Evolutionary conservation across 257 asterid species (phyloP).

Genomic region (Petunia secreta): DNA sequence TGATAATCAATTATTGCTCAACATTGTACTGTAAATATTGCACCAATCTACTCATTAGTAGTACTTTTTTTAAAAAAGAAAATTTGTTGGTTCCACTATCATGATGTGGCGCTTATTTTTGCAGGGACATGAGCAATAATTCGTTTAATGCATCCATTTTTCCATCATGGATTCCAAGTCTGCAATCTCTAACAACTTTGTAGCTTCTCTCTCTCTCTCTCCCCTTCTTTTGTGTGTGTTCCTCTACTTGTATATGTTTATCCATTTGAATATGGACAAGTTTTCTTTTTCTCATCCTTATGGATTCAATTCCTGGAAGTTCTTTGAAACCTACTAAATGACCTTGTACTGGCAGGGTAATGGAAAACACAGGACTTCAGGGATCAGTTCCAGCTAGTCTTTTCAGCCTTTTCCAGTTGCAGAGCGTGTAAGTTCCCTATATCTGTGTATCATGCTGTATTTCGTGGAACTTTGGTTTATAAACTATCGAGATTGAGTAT

Average conservation of each 20-base stretch:
- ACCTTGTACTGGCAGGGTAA: slow-evolving; percentile 52
- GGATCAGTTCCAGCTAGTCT: slow-evolving; percentile 62
- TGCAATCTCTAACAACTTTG: slow-evolving; percentile 73
- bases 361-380: slow-evolving; percentile 59
- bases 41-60: neutral
- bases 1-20: neutral
- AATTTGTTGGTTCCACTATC: no score
- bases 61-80: no score
- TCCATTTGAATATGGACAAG: neutral
- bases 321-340: neutral
- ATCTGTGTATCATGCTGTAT: neutral
- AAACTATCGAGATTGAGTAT: neutral
- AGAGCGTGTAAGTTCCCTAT: slow-evolving; percentile 67
- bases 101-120: no score
- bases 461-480: neutral
- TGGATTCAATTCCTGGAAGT: neutral
- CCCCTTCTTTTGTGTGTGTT: slow-evolving; percentile 16
- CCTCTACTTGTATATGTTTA: neutral
- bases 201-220: slow-evolving; percentile 32
- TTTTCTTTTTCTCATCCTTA: neutral
- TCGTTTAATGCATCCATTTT: slow-evolving; percentile 53
- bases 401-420: slow-evolving; percentile 66
- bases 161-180: slow-evolving; percentile 65
- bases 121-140: slow-evolving; percentile 92
- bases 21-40: no score